A percentile compares a stretch with the other conserved stretches of the same genome.
Evolutionary conservation across 2,329 filamentous ascomycete genomes (phyloP).

Genomic region (Paraphaeosphaeria minitans): DNA sequence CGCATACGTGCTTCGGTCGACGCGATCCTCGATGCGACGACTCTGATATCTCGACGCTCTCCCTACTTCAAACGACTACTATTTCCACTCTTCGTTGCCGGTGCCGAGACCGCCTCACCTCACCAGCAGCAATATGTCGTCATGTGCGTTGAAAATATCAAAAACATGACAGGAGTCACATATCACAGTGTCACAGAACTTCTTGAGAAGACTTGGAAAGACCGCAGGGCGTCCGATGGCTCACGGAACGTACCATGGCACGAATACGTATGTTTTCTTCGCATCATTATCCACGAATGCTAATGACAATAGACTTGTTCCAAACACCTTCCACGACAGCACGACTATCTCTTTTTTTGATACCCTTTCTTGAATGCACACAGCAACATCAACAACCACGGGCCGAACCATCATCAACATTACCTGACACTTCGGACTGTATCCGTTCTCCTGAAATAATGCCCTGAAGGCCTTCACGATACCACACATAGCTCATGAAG

Average conservation of each 20-base stretch:
- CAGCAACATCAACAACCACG: too few species aligned
- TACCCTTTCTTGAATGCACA: neutral
- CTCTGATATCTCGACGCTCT: constrained; percentile 14
- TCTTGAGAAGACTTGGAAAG: constrained; percentile 18
- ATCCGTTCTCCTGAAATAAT: neutral
- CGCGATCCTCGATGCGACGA: constrained; percentile 18
- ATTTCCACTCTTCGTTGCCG: constrained; percentile 23
- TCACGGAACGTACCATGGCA: constrained; percentile 20
- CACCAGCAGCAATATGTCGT: constrained; percentile 22
- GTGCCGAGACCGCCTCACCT: constrained; percentile 18
- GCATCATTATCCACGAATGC: neutral
- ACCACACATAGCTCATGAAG: neutral
- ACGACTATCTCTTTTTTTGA: constrained; percentile 23
- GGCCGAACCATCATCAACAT: too few species aligned
- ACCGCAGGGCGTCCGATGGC: constrained; percentile 11
- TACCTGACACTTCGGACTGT: neutral
- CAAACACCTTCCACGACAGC: constrained; percentile 15
- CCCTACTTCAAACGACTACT: constrained; percentile 19
- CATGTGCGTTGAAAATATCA: constrained; percentile 19
- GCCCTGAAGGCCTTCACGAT: neutral
- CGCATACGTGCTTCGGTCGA: constrained; percentile 14
- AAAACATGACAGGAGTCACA: constrained; percentile 13
- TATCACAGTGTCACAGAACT: constrained; percentile 17
- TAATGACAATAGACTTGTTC: constrained; percentile 19
- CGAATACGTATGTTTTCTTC: constrained; percentile 13